Evolutionary conservation across 257 asterid genomes (phyloP), one percentile per base, ranked within the genome.

Genomic region (Fraxinus americana): DNA sequence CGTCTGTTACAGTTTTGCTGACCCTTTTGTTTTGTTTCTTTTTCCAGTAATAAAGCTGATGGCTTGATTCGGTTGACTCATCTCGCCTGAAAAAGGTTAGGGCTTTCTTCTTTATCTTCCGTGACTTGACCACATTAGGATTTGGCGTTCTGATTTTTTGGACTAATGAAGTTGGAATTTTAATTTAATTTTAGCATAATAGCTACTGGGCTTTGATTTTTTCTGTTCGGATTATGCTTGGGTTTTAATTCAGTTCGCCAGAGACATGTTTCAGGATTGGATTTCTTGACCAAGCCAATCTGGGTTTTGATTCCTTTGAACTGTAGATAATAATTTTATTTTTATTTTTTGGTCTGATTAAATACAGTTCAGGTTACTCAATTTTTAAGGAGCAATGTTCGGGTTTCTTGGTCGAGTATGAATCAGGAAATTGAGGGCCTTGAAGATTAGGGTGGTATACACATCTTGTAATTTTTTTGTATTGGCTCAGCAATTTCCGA

Each of bases 51-150:
- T 74, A 77, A 76, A 66, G 71, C 54, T 50, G 43, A 81, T 76
- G 83, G 81, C 38, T 76, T 73, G 75, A 76, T 76, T 81, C 74
- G 79, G 87, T 79, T 81, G 88, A 78, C 87, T 77, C 38, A 0
- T 5, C 5, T 35, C 75, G 27, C 80, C 65, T 39, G 73, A 41
- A 78, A 73, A 71, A 74, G 29, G 82, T 78, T 83, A 75, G 88
- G 87, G 78, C 77, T 85, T 74, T 39, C 66, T 32, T 54, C 25
- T 68, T 8, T 41, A 10, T 41, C 8, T 41, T 41, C 48, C 1
- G 48, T 32, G 48, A 41, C 48, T 41, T 41, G 48, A 41, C 48
- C 9, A 41, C 12, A 10, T 1, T 41, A 10, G 11, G 48, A 41
- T 41, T 41, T 41, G 48, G 48, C 11, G 48, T 4, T 41, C 48